These are phyloP conservation scores for Mycena belliarum DNA, from an alignment of 768 basidiomycete species.

Conservation along the genomic window DNA sequence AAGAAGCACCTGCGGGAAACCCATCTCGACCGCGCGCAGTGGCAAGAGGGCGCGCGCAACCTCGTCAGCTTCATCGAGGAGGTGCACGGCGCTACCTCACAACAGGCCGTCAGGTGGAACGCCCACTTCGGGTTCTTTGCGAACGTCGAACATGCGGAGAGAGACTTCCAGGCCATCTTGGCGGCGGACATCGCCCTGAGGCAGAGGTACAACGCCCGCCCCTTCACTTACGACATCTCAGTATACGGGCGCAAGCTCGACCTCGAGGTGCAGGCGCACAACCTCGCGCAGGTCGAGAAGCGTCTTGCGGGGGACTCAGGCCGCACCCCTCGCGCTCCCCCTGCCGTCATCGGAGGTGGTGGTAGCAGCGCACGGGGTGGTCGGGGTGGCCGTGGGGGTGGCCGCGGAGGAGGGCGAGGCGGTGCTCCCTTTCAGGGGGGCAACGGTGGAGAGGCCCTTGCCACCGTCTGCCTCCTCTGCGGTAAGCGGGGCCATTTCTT, in stretches of 20 bases:
- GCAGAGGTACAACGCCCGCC: not conserved
- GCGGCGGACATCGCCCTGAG: not conserved
- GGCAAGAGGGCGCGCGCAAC: not conserved
- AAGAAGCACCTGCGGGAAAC: not conserved
- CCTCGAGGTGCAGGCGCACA: not conserved
- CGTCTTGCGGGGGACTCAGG: not conserved
- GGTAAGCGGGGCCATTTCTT: constrained; percentile 5
- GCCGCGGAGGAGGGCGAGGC: not conserved
- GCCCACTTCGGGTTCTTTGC: constrained; percentile 2
- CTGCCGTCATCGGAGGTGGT: not conserved
- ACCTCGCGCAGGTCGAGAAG: not conserved
- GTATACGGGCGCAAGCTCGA: not conserved
- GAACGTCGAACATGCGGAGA: not conserved
- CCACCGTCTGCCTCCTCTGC: constrained; percentile 13
- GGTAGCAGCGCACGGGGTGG: no score
- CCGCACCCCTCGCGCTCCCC: not conserved
- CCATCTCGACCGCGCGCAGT: not conserved
- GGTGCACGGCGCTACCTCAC: not conserved
- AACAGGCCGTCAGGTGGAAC: not conserved
- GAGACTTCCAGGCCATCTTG: not conserved
- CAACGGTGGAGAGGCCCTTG: constrained; percentile 1
- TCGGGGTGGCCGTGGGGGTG: not conserved
- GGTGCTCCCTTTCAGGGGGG: constrained; percentile 6
- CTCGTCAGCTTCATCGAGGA: not conserved
- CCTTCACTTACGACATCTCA: not conserved